Percentiles rank a stretch among this genome's conserved stretches.
phyloP scores from a whole-genome alignment of 768 basidiomycete species.

The Naganishia vishniacii region DNA sequence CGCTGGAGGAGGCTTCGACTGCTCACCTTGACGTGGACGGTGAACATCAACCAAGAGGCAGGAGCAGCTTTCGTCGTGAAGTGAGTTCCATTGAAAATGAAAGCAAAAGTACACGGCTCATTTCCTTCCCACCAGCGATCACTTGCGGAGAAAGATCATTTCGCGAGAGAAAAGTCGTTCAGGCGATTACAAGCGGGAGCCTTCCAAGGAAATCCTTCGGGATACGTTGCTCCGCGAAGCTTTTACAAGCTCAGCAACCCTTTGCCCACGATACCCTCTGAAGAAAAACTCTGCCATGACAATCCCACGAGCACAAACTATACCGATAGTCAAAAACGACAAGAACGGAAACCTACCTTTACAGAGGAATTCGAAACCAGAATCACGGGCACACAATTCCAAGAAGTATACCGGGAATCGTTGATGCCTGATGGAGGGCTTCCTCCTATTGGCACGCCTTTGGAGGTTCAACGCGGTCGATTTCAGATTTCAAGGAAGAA shows the following conservation, averaged over 20 bases:
- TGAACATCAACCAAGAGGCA: too few species aligned
- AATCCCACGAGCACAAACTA: conserved; percentile 50
- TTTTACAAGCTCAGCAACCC: conserved; percentile 71
- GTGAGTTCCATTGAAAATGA: too few species aligned
- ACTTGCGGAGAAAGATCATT: too few species aligned
- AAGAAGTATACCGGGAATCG: conserved; percentile 65
- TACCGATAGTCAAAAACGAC: conserved; percentile 21
- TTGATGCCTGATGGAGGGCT: conserved; percentile 25
- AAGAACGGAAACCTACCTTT: conserved; percentile 53
- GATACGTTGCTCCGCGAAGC: conserved; percentile 71
- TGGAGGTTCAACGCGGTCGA: conserved; percentile 55
- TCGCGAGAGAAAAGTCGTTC: background rate
- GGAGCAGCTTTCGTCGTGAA: too few species aligned
- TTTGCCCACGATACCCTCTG: conserved; percentile 56
- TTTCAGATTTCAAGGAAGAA: conserved; percentile 53
- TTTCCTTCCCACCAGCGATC: too few species aligned
- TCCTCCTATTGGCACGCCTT: conserved; percentile 23
- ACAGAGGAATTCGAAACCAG: conserved; percentile 61
- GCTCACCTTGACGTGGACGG: too few species aligned
- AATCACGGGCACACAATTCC: conserved; percentile 64
- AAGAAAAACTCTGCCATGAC: conserved; percentile 51
- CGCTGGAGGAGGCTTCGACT: background rate
- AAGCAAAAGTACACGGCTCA: too few species aligned
- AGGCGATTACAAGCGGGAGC: background rate
- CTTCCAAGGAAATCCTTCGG: conserved; percentile 55